Base-by-base conservation (phyloP, 257 asterid genomes). In the Nicotiana obtusifolia region DNA sequence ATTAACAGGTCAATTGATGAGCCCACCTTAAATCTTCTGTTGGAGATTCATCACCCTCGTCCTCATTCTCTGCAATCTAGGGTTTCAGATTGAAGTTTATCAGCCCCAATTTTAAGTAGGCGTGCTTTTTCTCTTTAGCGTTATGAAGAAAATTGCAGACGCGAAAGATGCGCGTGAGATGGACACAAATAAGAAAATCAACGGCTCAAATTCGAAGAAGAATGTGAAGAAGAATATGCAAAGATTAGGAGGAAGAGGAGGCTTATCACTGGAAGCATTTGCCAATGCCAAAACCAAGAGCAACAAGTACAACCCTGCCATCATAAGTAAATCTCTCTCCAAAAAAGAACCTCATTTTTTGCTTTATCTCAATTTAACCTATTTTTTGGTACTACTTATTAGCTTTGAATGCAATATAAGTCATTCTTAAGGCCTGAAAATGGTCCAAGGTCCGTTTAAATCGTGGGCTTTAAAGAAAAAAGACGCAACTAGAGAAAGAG, bases 211-310 rank as follows among this genome's bases (percentile, higher is more conserved):
- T 9, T 41, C 49, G 86, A 90, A 84, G 86, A 90, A 78, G 86
- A 92, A 86, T 82, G 85, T 90, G 92, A 89, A 86, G 77, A 94
- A 82, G 86, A 93, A 92, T 78, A 84, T 91, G 95, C 90, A 90
- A 88, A 88, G 99, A 86, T 84, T 95, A 89, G 99, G 99, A 56
- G 97, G 99, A 65, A 95, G 89, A 67, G 91, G 92, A 67, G 99
- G 97, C 47, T 87, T 95, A 64, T 95, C 99, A 28, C 95, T 95
- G 47, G 92, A 91, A 86, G 84, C 98, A 6, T 94, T 95, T 85
- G 95, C 95, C 9, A 95, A 91, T 84, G 95, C 94, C 33, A 92
- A 91, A 86, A 87, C 91, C 7, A 88, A 88, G 85, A 86, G 83
- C 53, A 87, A 82, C 37, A 71, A 83, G 11, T 94, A 89, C 77